A percentile compares a stretch with the other conserved stretches of the same genome.
These are phyloP conservation scores for Arthrobotrys sphaeroides DNA, from an alignment of 2,329 filamentous ascomycete species.

Conservation along the genomic window DNA sequence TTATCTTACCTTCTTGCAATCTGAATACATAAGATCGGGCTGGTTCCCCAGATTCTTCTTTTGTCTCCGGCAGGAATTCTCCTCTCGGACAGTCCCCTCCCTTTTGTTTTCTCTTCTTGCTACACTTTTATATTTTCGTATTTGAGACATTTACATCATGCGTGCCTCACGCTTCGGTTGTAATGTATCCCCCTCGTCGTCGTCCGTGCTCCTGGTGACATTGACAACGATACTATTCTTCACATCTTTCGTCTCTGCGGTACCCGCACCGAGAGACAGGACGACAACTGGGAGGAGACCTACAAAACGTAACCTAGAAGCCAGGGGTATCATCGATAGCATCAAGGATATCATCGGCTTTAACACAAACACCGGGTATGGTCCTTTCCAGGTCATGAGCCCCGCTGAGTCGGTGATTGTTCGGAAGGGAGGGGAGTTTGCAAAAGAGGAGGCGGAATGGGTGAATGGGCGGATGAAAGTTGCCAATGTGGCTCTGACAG, in stretches of 20 bases:
- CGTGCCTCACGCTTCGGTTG: slow-evolving; percentile 2
- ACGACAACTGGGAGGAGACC: slow-evolving; percentile 29
- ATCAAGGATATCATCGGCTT: slow-evolving; percentile 30
- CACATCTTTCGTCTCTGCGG: slow-evolving; percentile 11
- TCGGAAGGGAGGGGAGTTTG: slow-evolving; percentile 5
- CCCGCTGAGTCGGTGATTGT: slow-evolving; percentile 6
- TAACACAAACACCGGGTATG: slow-evolving; percentile 29
- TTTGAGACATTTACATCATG: slow-evolving; percentile 28
- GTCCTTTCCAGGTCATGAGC: slow-evolving; percentile 35
- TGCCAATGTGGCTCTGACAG: slow-evolving; percentile 77
- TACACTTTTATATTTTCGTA: not conserved
- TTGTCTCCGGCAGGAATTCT: slow-evolving; percentile 32
- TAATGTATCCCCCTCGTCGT: slow-evolving; percentile 7
- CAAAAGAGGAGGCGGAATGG: slow-evolving; percentile 75
- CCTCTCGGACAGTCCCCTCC: not conserved
- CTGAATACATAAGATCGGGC: slow-evolving; percentile 47
- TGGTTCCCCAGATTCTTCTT: slow-evolving; percentile 50
- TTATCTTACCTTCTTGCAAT: slow-evolving; percentile 7
- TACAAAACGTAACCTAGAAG: slow-evolving; percentile 31
- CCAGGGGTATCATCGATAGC: slow-evolving; percentile 22
- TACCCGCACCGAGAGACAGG: slow-evolving; percentile 20
- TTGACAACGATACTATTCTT: slow-evolving; percentile 28
- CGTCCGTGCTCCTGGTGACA: slow-evolving; percentile 38
- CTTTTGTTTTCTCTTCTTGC: not conserved
- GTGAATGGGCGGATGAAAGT: slow-evolving; percentile 74